These are phyloP conservation scores for Populus hybrid DNA, from an alignment of 441 rosid species.

Conservation along the genomic window DNA sequence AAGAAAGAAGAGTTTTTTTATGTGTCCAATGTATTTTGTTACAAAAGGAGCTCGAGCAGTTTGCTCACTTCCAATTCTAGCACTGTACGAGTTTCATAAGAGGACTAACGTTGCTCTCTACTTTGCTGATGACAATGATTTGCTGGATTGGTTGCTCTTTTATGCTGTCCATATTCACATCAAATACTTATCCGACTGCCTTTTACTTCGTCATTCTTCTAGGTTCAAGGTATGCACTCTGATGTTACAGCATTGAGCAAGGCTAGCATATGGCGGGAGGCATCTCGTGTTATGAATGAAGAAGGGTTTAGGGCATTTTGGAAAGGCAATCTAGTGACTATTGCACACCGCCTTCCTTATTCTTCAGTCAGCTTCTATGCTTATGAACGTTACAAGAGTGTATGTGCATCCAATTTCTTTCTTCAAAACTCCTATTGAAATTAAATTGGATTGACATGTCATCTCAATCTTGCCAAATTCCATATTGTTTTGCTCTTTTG, in stretches of 20 bases:
- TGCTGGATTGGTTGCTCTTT: neutral
- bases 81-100: neutral
- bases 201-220: constrained; percentile 14
- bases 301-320: constrained; percentile 94
- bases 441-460: neutral
- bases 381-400: constrained; percentile 69
- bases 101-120: neutral
- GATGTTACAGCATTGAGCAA: constrained; percentile 54
- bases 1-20: no score
- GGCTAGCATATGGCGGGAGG: constrained; percentile 69
- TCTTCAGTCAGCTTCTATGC: constrained; percentile 78
- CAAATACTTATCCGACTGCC: neutral
- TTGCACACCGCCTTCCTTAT: constrained; percentile 91
- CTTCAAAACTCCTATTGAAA: constrained; percentile 6
- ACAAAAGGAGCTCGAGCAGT: neutral
- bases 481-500: constrained; percentile 13
- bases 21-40: neutral
- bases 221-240: constrained; percentile 97
- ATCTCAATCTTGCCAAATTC: constrained; percentile 1
- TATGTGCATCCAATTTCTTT: constrained; percentile 25
- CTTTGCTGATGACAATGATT: neutral
- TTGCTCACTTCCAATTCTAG: neutral
- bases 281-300: constrained; percentile 64
- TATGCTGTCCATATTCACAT: neutral
- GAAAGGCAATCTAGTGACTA: constrained; percentile 92